Conservation (phyloP, 1,284 basidiomycete species). For the Apiotrichum mycotoxinovorans region DNA sequence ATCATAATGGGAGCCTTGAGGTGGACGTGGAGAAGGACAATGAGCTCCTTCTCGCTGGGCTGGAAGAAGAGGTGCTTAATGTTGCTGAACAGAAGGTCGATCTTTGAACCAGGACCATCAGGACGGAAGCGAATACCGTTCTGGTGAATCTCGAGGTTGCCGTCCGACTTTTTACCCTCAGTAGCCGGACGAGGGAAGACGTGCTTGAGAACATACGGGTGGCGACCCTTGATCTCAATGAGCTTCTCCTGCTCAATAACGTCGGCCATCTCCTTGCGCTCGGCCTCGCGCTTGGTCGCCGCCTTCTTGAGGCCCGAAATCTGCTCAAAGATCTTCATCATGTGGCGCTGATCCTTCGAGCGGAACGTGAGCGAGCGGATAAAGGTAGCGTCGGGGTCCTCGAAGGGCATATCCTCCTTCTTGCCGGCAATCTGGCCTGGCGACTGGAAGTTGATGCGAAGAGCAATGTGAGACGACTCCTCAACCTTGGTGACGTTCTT, state of each 20-base stretch:
- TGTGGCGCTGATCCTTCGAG: constrained; percentile 81
- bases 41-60: constrained; percentile 92
- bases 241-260: constrained; percentile 92
- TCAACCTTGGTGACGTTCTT: constrained; percentile 98
- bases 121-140: constrained; percentile 94
- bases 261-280: constrained; percentile 97
- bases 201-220: constrained; percentile 79
- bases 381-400: constrained; percentile 95
- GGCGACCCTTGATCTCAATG: constrained; percentile 73
- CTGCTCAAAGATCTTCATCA: constrained; percentile 82
- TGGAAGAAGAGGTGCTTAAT: constrained; percentile 99
- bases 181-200: constrained; percentile 86
- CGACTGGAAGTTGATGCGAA: constrained; percentile 98
- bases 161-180: constrained; percentile 58
- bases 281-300: constrained; percentile 93
- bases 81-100: constrained; percentile 93
- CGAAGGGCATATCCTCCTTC: constrained; percentile 99
- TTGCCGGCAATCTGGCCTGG: constrained; percentile 96
- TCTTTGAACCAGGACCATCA: constrained; percentile 70
- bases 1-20: constrained; percentile 96
- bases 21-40: constrained; percentile 92
- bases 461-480: constrained; percentile 89
- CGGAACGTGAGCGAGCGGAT: constrained; percentile 94
- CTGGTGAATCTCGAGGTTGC: constrained; percentile 95
- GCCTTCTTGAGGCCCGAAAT: constrained; percentile 96